Evolutionary conservation across 129 eudicot genomes (phyloP).

Genomic region (Flaveria ramosissima): DNA sequence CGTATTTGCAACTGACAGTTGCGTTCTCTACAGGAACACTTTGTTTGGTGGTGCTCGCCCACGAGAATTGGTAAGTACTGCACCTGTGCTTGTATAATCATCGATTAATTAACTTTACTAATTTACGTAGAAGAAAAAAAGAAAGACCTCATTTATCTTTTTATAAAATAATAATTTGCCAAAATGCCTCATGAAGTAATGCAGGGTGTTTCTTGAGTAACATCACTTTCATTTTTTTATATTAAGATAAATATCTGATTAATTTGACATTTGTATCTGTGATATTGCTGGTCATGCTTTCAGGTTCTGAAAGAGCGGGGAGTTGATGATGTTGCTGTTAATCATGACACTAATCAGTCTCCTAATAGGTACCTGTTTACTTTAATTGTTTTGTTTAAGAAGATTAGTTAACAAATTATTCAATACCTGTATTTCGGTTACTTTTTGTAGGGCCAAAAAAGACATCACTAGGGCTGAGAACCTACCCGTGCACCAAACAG

Average conservation of each 20-base stretch:
- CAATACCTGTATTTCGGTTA: neutral
- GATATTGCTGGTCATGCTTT: conserved; percentile 14
- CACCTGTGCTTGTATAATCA: neutral
- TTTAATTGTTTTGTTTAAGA: neutral
- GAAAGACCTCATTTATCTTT: neutral
- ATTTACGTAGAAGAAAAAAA: neutral
- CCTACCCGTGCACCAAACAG: conserved; percentile 38
- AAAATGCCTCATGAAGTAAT: conserved; percentile 6
- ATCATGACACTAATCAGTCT: conserved; percentile 43
- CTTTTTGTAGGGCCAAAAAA: conserved; percentile 52
- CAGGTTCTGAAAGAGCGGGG: conserved; percentile 92
- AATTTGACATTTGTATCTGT: conserved; percentile 15
- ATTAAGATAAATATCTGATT: neutral
- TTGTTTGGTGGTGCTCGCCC: conserved; percentile 96
- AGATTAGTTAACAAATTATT: neutral
- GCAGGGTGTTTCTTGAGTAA: neutral
- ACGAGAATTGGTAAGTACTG: conserved; percentile 71
- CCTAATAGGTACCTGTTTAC: conserved; percentile 49
- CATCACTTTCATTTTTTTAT: neutral
- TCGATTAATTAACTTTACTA: neutral
- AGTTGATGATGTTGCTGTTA: conserved; percentile 54
- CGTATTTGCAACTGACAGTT: conserved; percentile 1
- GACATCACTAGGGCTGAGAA: conserved; percentile 42
- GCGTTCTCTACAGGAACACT: conserved; percentile 46
- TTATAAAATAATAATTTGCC: conserved; percentile 5